Evolutionary conservation across 495 filamentous ascomycete species (phyloP), one percentile per base, ranked within the genome.

Genomic region (Penicillium bialowiezense): DNA sequence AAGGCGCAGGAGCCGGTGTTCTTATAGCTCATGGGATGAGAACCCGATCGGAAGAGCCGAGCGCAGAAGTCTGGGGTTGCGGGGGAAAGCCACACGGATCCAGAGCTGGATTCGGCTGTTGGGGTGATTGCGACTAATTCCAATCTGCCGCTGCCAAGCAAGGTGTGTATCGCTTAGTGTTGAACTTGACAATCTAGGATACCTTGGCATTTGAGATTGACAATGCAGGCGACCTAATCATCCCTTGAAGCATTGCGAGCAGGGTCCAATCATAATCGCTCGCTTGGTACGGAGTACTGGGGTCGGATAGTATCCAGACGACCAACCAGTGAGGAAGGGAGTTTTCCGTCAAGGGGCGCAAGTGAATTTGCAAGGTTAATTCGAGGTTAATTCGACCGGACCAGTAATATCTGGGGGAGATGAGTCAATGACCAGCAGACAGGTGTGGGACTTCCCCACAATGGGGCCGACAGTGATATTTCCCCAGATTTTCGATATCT

Each of bases 111-210:
- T 40, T 21, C 45, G 36, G 34, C 35, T 23, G 10, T 48, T 39
- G 29, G 10, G 21, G 18, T 26, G 5, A 48, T 14, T 13, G 19
- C 4, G 6, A 20, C 19, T 3, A 32, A 24, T 17, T 26, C 33
- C 28, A 29, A 50, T 44, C 33, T 50, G 51, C 51, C 46, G 46
- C 15, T 40, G 48, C 53, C 48, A 51, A 51, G 48, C 15, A 20
- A 14, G n/a, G n/a, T n/a, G n/a, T n/a, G 1, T 18, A 28, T 8
- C 13, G 23, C 7, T 43, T 20, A 14, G 26, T 20, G 9, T 43
- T 13, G 12, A 3, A 20, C 17, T 21, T 2, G 17, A 33, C 7
- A 20, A 18, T 29, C 23, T 31, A 17, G 23, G 21, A 32, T 43
- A 12, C 18, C 41, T 50, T 42, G 20, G 38, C 29, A 42, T 23